Evolutionary conservation across 305 asterid genomes (phyloP), one percentile per base, ranked within the genome.

Genomic region (Fraxinus xanthoxyloides): DNA sequence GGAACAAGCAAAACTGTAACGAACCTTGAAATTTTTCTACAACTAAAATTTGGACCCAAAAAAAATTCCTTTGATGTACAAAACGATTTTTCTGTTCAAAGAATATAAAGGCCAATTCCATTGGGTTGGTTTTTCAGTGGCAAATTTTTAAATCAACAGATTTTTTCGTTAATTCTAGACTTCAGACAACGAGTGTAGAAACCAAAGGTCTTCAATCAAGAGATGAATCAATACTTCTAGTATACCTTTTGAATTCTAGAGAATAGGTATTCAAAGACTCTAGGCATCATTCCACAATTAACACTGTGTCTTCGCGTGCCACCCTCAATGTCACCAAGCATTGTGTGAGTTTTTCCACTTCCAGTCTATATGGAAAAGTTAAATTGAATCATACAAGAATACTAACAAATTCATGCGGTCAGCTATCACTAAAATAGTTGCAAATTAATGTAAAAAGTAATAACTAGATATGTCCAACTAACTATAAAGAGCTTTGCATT

Each of bases 321-420:
- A 72, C 94, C 97, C 89, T 96, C 98, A 74, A 96, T 93, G 82
- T 96, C 99, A 85, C 99, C 99, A 84, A 96, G 98, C 99, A 96
- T 96, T 54, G 99, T 96, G 87, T 94, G 98, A 76, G 99, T 96
- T 87, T 96, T 96, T 61, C 99, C 99, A 87, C 99, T 96, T 82
- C 99, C 99, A 81, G 99, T 96, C 99, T 96, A 85, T 28, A 77
- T 73, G 75, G 75, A 77, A 74, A 30, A 36, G 80, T 65, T 10
- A 48, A 46, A 78, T 73, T 61, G 72, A 76, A 76, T 21, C 75
- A 82, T 48, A 63, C 26, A n/a, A 69, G 75, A 31, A 69, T 30
- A 30, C 40, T 28, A 2, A 56, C 36, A 76, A 83, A 82, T 34
- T 56, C 38, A 38, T 28, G 48, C 1, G 72, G 78, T 43, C 76